phyloP scores from a whole-genome alignment of 1,284 basidiomycete species.

The Ustilago sp. region DNA sequence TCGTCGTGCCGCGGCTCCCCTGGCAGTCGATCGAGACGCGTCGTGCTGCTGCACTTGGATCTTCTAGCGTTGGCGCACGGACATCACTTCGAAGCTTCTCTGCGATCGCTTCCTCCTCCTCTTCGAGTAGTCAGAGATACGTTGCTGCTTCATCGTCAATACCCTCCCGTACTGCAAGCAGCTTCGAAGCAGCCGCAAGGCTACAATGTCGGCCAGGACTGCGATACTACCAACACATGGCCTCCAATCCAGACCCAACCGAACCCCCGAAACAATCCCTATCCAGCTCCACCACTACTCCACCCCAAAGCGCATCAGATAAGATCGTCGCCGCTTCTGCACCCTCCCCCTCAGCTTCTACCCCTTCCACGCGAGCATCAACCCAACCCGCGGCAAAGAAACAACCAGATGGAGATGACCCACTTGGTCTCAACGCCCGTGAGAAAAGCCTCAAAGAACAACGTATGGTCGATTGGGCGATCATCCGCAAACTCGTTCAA shows the following conservation, averaged over 20 bases:
- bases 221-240: slow-evolving; percentile 38
- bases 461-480: slow-evolving; percentile 72
- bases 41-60: slow-evolving; percentile 18
- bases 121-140: not conserved
- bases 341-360: slow-evolving; percentile 8
- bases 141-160: not conserved
- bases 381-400: slow-evolving; percentile 20
- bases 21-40: slow-evolving; percentile 26
- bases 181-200: not conserved
- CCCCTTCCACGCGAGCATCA: not conserved
- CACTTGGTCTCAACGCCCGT: slow-evolving; percentile 52
- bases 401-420: slow-evolving; percentile 56
- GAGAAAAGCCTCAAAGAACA: slow-evolving; percentile 55
- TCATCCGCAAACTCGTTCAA: slow-evolving; percentile 73
- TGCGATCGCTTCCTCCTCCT: slow-evolving; percentile 14
- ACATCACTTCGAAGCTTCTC: slow-evolving; percentile 18
- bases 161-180: not conserved
- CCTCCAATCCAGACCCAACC: slow-evolving; percentile 6
- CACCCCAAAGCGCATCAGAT: slow-evolving; percentile 17
- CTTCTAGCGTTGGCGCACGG: slow-evolving; percentile 13
- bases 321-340: slow-evolving; percentile 19
- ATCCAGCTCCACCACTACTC: not conserved
- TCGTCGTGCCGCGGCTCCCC: slow-evolving; percentile 42
- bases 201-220: not conserved
- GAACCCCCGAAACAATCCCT: not conserved